Evolutionary conservation across 805 yeast genomes (phyloP).

Genomic region (Suhomyces prunicola): DNA sequence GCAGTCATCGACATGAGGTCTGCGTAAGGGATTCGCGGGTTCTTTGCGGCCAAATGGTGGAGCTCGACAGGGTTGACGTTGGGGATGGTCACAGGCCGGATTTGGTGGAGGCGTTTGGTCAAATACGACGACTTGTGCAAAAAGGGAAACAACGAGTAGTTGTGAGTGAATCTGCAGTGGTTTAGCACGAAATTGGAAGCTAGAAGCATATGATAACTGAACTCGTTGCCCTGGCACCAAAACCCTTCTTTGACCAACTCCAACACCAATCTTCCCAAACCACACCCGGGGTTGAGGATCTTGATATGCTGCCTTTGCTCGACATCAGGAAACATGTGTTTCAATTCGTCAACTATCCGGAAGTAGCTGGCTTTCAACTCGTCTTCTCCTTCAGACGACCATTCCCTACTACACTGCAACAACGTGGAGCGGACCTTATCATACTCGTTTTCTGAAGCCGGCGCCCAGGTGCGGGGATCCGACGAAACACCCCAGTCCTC

Average conservation of each 20-base stretch:
- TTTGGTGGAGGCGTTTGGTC: slow-evolving; percentile 42
- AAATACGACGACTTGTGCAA: slow-evolving; percentile 52
- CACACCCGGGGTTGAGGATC: slow-evolving; percentile 62
- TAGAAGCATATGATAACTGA: slow-evolving; percentile 61
- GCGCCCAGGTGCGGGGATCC: slow-evolving; percentile 40
- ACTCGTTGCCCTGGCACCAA: slow-evolving; percentile 64
- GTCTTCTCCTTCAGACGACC: slow-evolving; percentile 50
- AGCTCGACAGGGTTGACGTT: slow-evolving; percentile 46
- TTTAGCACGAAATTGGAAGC: slow-evolving; percentile 55
- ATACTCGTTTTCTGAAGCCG: slow-evolving; percentile 40
- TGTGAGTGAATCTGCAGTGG: slow-evolving; percentile 37
- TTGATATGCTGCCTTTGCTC: slow-evolving; percentile 34
- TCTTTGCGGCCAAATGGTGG: slow-evolving; percentile 21
- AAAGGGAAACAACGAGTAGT: slow-evolving; percentile 49
- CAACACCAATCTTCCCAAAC: slow-evolving; percentile 56
- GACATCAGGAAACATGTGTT: slow-evolving; percentile 34
- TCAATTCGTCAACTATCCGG: slow-evolving; percentile 34
- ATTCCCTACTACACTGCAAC: slow-evolving; percentile 58
- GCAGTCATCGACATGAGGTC: slow-evolving; percentile 69
- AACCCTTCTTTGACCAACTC: slow-evolving; percentile 57
- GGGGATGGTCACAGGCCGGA: slow-evolving; percentile 51
- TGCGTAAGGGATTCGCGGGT: slow-evolving; percentile 41
- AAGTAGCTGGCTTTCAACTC: slow-evolving; percentile 45
- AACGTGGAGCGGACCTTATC: slow-evolving; percentile 58
- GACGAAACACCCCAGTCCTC: slow-evolving; percentile 48